Percentiles rank a stretch among this genome's conserved stretches.
Evolutionary conservation across 2,329 filamentous ascomycete species (phyloP).

Genomic region (Diaporthe velutina): DNA sequence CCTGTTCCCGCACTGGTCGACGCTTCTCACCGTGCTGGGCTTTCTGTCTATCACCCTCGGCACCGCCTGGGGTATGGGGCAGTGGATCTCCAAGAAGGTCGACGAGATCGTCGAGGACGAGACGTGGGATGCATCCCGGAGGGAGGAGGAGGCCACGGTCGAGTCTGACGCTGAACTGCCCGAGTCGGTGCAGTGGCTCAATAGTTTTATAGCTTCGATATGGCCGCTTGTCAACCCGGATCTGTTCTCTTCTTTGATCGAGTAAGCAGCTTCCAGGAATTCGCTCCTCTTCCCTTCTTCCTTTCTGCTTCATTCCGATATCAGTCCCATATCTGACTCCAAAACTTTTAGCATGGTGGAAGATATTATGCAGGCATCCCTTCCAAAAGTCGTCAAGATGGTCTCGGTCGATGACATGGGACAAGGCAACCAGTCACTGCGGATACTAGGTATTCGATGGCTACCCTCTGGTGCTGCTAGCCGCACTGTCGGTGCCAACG

Average conservation of each 20-base stretch:
- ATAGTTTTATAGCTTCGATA: constrained; percentile 74
- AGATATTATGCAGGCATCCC: constrained; percentile 83
- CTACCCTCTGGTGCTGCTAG: constrained; percentile 78
- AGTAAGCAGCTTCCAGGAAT: too few relatives aligned
- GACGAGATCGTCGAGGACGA: constrained; percentile 76
- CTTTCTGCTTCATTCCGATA: too few relatives aligned
- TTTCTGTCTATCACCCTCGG: constrained; percentile 50
- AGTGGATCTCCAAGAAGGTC: constrained; percentile 73
- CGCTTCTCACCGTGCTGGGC: constrained; percentile 47
- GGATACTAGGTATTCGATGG: constrained; percentile 80
- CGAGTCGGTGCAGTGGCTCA: constrained; percentile 79
- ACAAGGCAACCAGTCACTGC: constrained; percentile 78
- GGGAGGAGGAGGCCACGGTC: constrained; percentile 61
- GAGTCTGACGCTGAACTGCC: constrained; percentile 63
- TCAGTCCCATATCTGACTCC: too few relatives aligned
- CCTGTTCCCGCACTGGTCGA: constrained; percentile 34
- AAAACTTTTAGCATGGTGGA: too few relatives aligned
- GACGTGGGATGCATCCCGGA: constrained; percentile 74
- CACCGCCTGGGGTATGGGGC: constrained; percentile 57
- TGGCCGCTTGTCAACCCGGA: constrained; percentile 85
- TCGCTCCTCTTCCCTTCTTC: too few relatives aligned
- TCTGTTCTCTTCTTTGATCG: constrained; percentile 75
- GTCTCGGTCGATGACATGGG: constrained; percentile 82
- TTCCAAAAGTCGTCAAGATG: constrained; percentile 78
- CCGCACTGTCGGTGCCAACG: constrained; percentile 69